A percentile compares a stretch with the other conserved stretches of the same genome.
phyloP scores from a whole-genome alignment of 169 alveolate species.

The Plasmodium vinckei region DNA sequence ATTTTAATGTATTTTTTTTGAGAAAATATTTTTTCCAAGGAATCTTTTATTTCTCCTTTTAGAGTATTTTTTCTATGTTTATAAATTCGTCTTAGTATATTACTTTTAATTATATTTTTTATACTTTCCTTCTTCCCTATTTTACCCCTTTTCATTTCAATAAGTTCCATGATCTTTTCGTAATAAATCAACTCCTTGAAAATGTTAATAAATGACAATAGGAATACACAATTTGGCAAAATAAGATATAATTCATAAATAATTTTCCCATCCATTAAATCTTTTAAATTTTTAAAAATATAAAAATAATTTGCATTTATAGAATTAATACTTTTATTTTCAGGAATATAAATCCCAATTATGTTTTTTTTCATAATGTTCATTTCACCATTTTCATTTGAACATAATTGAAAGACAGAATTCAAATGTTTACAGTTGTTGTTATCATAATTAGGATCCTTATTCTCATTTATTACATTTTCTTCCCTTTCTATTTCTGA shows the following conservation, averaged over 20 bases:
- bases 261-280: conserved; percentile 51
- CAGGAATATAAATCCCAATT: conserved; percentile 63
- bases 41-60: conserved; percentile 28
- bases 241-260: conserved; percentile 44
- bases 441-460: background rate
- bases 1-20: conserved; percentile 47
- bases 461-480: background rate
- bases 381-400: conserved; percentile 41
- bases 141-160: conserved; percentile 1
- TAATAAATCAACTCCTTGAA: conserved; percentile 61
- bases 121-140: background rate
- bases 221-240: conserved; percentile 53
- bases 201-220: conserved; percentile 29
- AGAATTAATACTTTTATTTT: conserved; percentile 40
- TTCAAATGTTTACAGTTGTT: background rate
- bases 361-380: conserved; percentile 56
- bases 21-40: conserved; percentile 33
- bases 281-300: conserved; percentile 59
- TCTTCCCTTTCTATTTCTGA: background rate
- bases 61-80: conserved; percentile 2
- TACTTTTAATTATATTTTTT: conserved; percentile 21
- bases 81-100: conserved; percentile 27
- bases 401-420: conserved; percentile 51
- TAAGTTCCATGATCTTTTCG: conserved; percentile 22
- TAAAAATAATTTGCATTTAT: conserved; percentile 48